These are phyloP conservation scores for Eucalyptus erythrocorys DNA, from an alignment of 345 rosid species.

Conservation along the genomic window DNA sequence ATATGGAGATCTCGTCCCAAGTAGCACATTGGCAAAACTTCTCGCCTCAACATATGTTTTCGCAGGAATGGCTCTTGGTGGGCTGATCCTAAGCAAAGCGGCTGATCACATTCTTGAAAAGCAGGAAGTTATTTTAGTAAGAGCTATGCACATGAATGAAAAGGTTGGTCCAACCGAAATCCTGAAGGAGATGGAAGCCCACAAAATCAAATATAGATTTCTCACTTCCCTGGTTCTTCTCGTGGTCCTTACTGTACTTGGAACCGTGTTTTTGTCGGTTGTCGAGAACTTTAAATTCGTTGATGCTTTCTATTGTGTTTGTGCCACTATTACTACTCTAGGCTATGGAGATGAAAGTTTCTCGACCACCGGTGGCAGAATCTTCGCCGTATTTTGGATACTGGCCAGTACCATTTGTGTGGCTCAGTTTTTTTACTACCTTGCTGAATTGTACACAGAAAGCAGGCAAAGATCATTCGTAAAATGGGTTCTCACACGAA, in stretches of 20 bases:
- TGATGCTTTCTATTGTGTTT: conserved; percentile 48
- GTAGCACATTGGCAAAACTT: conserved; percentile 18
- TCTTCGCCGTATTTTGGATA: conserved; percentile 49
- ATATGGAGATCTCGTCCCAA: conserved; percentile 52
- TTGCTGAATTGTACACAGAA: conserved; percentile 30
- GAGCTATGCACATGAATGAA: conserved; percentile 19
- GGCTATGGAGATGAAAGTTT: conserved; percentile 59
- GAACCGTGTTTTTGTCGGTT: conserved; percentile 11
- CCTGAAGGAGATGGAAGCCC: conserved; percentile 19
- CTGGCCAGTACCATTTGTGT: conserved; percentile 36
- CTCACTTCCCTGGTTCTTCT: conserved; percentile 4
- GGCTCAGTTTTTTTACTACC: conserved; percentile 41
- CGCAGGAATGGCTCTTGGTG: conserved; percentile 37
- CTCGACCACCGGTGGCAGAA: conserved; percentile 26
- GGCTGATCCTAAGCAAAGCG: conserved; percentile 34
- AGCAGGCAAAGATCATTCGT: conserved; percentile 15
- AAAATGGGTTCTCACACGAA: conserved; percentile 13
- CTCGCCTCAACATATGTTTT: conserved; percentile 35
- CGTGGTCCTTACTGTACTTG: conserved; percentile 12
- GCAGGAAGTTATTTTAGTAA: conserved; percentile 28
- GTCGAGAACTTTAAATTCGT: conserved; percentile 18
- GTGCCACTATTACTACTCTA: conserved; percentile 40
- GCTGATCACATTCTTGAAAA: conserved; percentile 44
- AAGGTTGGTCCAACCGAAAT: conserved; percentile 12
- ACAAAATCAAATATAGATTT: conserved; percentile 19